Evolutionary conservation across 257 asterid species (phyloP), one percentile per base, ranked within the genome.

Genomic region (Oldenlandia corymbosa): DNA sequence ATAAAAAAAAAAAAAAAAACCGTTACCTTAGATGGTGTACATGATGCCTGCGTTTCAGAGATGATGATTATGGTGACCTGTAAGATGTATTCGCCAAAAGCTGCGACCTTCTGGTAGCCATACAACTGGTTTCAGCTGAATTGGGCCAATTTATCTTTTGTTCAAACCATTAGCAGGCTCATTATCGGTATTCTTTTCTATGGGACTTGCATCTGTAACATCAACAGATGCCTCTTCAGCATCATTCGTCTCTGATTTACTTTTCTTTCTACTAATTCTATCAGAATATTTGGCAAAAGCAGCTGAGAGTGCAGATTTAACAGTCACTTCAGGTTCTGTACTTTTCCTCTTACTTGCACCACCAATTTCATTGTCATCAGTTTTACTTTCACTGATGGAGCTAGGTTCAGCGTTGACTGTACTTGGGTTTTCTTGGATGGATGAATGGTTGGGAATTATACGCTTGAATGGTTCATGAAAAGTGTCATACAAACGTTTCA

Each of bases 381-480:
- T 84, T 3, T 76, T 79, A 42, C 58, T 71, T 74, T 73, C 80
- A 66, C 68, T 70, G 60, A 65, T 84, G 60, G 87, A 46, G 16
- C 60, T 36, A 61, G 79, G 42, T n/a, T 66, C 88, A 42, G 66
- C 54, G 61, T 58, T 67, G 57, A 64, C 66, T 28, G 69, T 64
- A 28, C 60, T 54, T n/a, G 77, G 77, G 43, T 72, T 73, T 65
- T 81, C 87, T 18, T 74, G 58, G 60, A 66, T 57, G 1, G 77
- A 71, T 32, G 76, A 67, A 23, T 57, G 76, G 76, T 31, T 76
- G 26, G 90, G 79, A 66, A 73, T 81, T 50, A 81, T 81, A 23
- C 96, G 94, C 82, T 85, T 90, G 83, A 93, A 93, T 43, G 97
- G 97, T 83, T 93, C 97, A 16, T 90, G 95, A 76, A 93, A 93